phyloP scores from a whole-genome alignment of 2,329 filamentous ascomycete genomes.

The Dissoconium aciculare region DNA sequence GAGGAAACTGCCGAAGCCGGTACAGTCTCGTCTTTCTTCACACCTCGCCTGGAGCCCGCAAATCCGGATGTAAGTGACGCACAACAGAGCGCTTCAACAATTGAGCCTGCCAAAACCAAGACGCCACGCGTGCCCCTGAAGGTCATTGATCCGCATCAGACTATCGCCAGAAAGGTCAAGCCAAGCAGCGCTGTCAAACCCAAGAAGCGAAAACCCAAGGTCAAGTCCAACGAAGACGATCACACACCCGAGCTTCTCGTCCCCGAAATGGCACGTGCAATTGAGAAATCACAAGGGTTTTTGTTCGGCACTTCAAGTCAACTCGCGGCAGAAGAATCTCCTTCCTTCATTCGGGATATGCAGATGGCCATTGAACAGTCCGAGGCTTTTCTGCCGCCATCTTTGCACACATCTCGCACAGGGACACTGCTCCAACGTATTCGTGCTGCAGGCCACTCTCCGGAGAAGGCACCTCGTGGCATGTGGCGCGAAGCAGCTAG shows the following conservation, averaged over 20 bases:
- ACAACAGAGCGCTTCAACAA: not conserved
- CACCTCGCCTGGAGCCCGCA: slow-evolving; percentile 11
- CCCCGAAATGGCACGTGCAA: slow-evolving; percentile 50
- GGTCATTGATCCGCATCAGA: too few species aligned
- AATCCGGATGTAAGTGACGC: too few species aligned
- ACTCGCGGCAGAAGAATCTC: slow-evolving; percentile 57
- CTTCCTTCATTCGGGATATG: slow-evolving; percentile 47
- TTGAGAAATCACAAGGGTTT: slow-evolving; percentile 56
- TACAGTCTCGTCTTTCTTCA: slow-evolving; percentile 33
- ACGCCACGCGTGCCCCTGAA: slow-evolving; percentile 3
- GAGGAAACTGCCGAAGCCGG: slow-evolving; percentile 11
- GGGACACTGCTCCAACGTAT: too few species aligned
- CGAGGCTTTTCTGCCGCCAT: slow-evolving; percentile 23
- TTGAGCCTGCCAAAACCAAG: not conserved
- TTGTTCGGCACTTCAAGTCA: slow-evolving; percentile 81
- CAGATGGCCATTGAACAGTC: slow-evolving; percentile 48
- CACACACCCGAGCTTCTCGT: slow-evolving; percentile 39
- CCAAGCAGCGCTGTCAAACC: too few species aligned
- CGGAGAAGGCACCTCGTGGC: not conserved
- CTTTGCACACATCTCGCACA: too few species aligned
- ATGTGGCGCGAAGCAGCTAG: not conserved
- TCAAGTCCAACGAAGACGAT: slow-evolving; percentile 12
- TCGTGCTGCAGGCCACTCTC: too few species aligned
- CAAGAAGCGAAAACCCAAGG: slow-evolving; percentile 26
- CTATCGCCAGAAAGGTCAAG: too few species aligned